Conservation (phyloP, 768 basidiomycete species). For the Leucocoprinus birnbaumii region DNA sequence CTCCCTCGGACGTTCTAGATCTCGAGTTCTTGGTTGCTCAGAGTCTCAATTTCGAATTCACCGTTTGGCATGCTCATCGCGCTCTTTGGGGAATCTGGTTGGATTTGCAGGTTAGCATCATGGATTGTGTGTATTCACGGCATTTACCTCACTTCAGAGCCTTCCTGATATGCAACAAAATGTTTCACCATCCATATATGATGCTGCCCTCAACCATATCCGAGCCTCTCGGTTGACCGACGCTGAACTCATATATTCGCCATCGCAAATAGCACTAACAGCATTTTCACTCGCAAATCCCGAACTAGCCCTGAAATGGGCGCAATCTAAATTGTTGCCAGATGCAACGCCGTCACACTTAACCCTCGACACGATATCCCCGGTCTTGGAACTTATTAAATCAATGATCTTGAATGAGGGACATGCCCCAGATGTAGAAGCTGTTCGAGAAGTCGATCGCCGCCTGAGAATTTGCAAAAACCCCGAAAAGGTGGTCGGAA, state of each 20-base stretch:
- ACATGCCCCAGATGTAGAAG: constrained; percentile 71
- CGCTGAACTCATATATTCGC: constrained; percentile 86
- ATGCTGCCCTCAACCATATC: constrained; percentile 62
- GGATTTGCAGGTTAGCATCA: constrained; percentile 70
- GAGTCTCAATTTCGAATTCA: constrained; percentile 91
- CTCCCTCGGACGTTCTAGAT: constrained; percentile 82
- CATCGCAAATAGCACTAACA: constrained; percentile 91
- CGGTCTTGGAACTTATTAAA: constrained; percentile 51
- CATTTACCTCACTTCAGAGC: constrained; percentile 37
- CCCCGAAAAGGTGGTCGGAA: constrained; percentile 94
- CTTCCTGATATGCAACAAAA: constrained; percentile 50
- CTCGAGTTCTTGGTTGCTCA: constrained; percentile 96
- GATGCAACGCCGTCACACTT: constrained; percentile 12
- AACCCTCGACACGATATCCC: constrained; percentile 4
- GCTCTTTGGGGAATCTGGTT: constrained; percentile 88
- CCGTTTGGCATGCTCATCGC: constrained; percentile 87
- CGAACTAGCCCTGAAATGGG: constrained; percentile 60
- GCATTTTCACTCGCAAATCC: constrained; percentile 67
- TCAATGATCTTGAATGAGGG: constrained; percentile 51
- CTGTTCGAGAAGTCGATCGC: constrained; percentile 86
- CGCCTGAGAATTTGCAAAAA: constrained; percentile 88
- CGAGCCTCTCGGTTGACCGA: constrained; percentile 87
- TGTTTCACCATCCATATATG: constrained; percentile 54
- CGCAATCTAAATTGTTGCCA: constrained; percentile 30
- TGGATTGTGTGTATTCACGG: neutral